Base-by-base conservation (phyloP, 2,329 filamentous ascomycete genomes). In the Aulographum hederae region DNA sequence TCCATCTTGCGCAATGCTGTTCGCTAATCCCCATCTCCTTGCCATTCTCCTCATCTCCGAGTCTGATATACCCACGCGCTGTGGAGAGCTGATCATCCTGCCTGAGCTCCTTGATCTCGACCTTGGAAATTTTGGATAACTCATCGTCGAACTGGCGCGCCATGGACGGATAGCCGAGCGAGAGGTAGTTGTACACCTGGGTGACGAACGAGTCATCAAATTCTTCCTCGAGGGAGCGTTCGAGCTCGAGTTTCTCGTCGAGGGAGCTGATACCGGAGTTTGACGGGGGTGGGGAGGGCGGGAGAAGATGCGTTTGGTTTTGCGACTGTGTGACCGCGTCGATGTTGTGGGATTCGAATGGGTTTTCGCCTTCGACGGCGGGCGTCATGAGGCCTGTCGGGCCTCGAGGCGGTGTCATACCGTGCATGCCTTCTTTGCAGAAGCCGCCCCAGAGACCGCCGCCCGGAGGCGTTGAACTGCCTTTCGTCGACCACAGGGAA, bases 141-240 rank as follows among this genome's bases (percentile, higher is more conserved):
- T 95, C 86, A 8, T 74, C 67, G 46, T 95, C 86, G 46, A 80
- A 95, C 23, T 70, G 67, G 15, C 77, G 71, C 8, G 85, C 86
- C 45, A 84, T 72, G 20, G 80, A 75, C 3, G 86, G 85, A 51
- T 94, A 94, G 4, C 86, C 86, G 4, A 95, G 66, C 0, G 82
- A 92, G 12, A 95, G 65, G 52, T 95, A 95, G 52, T 95, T 94
- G 64, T 91, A 95, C 5, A 95, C 85, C 53, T 95, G 86, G 0
- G 85, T 93, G 34, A 94, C 72, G 49, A 94, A 93, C 3, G 63
- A 63, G 48, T 93, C 81, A 37, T 75, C 64, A 45, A 89, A 92
- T 51, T 93, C 84, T 63, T 54, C 26, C 72, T 61, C 35, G 25
- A 37, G 37, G 29, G 29, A 6, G 6, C 6, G 8, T 14, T 30